Evolutionary conservation across 75 land plant species (phyloP).

Genomic region (Pinus tabuliformis): DNA sequence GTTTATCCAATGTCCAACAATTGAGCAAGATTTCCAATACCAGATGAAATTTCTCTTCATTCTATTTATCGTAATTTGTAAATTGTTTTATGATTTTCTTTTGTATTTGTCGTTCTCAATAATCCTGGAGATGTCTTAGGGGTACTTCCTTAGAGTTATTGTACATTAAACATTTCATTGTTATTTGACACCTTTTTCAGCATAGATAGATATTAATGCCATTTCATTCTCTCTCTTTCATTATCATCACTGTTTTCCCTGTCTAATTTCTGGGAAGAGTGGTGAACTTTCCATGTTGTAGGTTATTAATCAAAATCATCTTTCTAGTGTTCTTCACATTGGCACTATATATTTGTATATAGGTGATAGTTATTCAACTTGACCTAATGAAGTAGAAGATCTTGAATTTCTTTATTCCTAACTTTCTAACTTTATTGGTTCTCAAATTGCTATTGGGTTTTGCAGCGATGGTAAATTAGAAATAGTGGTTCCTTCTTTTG

Average conservation of each 20-base stretch:
- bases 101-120: neutral
- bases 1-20: too few species aligned
- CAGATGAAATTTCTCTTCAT: neutral
- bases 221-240: neutral
- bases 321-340: slow-evolving; percentile 1
- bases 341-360: neutral
- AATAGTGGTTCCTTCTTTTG: slow-evolving; percentile 94
- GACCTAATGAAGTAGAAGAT: neutral
- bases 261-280: neutral
- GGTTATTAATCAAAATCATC: neutral
- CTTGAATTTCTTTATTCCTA: neutral
- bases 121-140: neutral
- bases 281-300: neutral
- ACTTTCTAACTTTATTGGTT: neutral
- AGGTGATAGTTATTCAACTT: slow-evolving; percentile 1
- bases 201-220: neutral
- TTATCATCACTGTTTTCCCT: neutral
- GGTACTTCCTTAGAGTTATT: neutral
- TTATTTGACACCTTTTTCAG: neutral
- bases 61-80: neutral
- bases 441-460: slow-evolving; percentile 3
- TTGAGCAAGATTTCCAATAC: neutral
- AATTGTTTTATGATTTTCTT: neutral
- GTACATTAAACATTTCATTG: too few species aligned
- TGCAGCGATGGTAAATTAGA: slow-evolving; percentile 98